Conservation (phyloP, 352 stramenopile species). For the Pythium pyrilobum region DNA sequence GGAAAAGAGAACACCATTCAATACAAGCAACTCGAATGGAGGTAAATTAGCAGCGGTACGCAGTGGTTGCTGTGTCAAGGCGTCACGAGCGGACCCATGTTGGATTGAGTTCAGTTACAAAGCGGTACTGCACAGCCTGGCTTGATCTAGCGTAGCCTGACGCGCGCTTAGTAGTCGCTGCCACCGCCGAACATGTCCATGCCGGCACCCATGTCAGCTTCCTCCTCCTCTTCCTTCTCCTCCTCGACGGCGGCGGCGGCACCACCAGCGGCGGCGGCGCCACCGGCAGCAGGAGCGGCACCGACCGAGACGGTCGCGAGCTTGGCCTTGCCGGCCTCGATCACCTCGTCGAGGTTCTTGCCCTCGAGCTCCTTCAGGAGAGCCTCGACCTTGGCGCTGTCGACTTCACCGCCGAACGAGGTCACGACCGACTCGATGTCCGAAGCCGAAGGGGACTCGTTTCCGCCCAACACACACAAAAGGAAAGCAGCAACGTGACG, state of each 20-base stretch:
- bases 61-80: conserved; percentile 13
- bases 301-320: conserved; percentile 76
- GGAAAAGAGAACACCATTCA: no score
- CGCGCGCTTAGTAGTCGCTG: conserved; percentile 65
- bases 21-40: no score
- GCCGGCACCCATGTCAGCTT: conserved; percentile 70
- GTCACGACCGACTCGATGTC: conserved; percentile 85
- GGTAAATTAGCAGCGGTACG: background rate
- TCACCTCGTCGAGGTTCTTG: conserved; percentile 86
- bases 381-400: conserved; percentile 72
- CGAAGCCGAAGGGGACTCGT: conserved; percentile 61
- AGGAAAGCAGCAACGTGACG: conserved; percentile 91
- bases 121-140: conserved; percentile 11
- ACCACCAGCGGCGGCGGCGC: conserved; percentile 28
- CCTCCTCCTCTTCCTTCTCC: conserved; percentile 63
- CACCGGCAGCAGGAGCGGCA: conserved; percentile 29
- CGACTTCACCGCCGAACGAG: conserved; percentile 75
- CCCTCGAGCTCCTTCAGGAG: conserved; percentile 86
- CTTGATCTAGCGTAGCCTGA: conserved; percentile 15
- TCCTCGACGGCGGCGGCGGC: conserved; percentile 36
- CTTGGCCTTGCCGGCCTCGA: conserved; percentile 82
- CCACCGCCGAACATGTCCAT: conserved; percentile 86
- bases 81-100: conserved; percentile 24
- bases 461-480: conserved; percentile 83
- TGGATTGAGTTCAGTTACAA: conserved; percentile 21